Conservation (phyloP, 495 filamentous ascomycete species). For the Oidiodendron maius region DNA sequence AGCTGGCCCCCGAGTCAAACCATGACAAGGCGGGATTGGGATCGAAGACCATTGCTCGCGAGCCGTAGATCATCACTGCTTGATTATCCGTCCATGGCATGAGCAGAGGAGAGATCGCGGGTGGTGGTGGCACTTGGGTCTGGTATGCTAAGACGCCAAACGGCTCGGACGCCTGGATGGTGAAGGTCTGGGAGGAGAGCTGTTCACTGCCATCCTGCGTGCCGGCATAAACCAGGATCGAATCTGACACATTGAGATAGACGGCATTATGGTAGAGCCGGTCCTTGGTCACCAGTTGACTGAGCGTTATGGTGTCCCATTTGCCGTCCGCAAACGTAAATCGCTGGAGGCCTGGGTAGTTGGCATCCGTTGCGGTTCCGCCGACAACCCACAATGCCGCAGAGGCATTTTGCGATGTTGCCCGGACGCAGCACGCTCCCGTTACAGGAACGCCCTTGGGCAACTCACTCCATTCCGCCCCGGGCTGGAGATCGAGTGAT, state of each 20-base stretch:
- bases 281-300: constrained; percentile 53
- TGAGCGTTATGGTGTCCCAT: constrained; percentile 65
- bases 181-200: constrained; percentile 68
- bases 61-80: constrained; percentile 74
- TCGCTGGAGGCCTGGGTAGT: constrained; percentile 76
- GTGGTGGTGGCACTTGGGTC: constrained; percentile 50
- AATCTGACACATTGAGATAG: constrained; percentile 63
- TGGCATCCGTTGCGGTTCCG: constrained; percentile 47
- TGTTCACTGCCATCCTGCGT: constrained; percentile 46
- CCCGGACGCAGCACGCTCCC: constrained; percentile 72
- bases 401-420: constrained; percentile 48
- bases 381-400: constrained; percentile 77
- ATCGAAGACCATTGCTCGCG: constrained; percentile 55
- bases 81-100: constrained; percentile 68
- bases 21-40: constrained; percentile 51
- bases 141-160: constrained; percentile 51
- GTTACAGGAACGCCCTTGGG: constrained; percentile 59
- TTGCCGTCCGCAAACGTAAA: constrained; percentile 69
- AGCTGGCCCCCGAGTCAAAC: constrained; percentile 53
- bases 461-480: constrained; percentile 65
- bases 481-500: constrained; percentile 59
- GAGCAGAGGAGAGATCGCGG: constrained; percentile 59
- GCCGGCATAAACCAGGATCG: constrained; percentile 80
- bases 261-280: constrained; percentile 68
- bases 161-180: constrained; percentile 56